Evolutionary conservation across 345 rosid species (phyloP), one percentile per base, ranked within the genome.

Genomic region (Linum lewisii): DNA sequence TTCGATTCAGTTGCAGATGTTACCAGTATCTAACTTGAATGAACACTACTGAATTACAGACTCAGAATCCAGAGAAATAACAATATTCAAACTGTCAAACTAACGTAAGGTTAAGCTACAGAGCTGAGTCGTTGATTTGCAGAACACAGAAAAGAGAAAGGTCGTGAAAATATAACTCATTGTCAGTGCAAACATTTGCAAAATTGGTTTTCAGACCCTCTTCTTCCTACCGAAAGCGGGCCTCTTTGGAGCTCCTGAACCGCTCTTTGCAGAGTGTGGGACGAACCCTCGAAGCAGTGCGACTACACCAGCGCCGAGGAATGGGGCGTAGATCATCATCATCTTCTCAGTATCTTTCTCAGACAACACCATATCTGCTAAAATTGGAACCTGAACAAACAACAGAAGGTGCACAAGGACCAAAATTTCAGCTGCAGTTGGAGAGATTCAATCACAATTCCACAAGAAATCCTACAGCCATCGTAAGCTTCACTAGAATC

Each of bases 231-330:
- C 80, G 61, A 72, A n/a, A 0, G 66, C 73, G 34, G 78, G 64
- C 67, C 77, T 77, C 67, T 78, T 81, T 55, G 77, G 73, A 9
- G 21, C 42, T 53, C 61, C 23, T 0, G 71, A 23, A 15, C 72
- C 6, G 67, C 57, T 66, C 59, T 59, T 72, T 19, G 64, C 21
- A 11, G 71, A 58, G 16, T 14, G 54, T 1, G 76, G 54, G 55
- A 83, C 57, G 34, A 92, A 64, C 23, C 97, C 95, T 26, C 93
- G 83, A 34, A 86, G 65, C 58, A 75, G 49, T 10, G 95, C 88
- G 47, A 86, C 52, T 21, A 77, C 61, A 37, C 82, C 80, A 15
- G 80, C 49, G 4, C 79, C 93, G 73, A 79, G 13, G 72, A 88
- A 81, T 18, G 95, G 87, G 26, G 6, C 67, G 59, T 88, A 86